These are phyloP conservation scores for Penicillium robsamsonii DNA, from an alignment of 495 filamentous ascomycete species.

Conservation along the genomic window DNA sequence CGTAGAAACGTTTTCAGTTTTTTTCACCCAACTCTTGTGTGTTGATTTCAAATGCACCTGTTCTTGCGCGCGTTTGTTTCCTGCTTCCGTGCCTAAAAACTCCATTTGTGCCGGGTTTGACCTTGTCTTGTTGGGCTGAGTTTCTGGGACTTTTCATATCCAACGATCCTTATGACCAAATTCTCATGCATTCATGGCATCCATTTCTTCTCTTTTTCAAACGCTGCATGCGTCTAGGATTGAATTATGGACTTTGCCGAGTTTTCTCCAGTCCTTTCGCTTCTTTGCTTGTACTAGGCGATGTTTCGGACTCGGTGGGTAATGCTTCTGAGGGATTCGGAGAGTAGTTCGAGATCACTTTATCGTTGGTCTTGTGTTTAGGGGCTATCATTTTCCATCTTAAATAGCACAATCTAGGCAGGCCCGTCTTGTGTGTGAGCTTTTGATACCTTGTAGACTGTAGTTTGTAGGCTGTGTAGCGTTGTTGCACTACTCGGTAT, in stretches of 20 bases:
- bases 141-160: slow-evolving; percentile 40
- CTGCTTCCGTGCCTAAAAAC: slow-evolving; percentile 10
- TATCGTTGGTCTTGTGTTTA: not conserved
- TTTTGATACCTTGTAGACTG: not conserved
- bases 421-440: slow-evolving; percentile 16
- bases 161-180: slow-evolving; percentile 48
- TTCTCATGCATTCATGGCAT: slow-evolving; percentile 45
- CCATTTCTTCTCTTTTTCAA: slow-evolving; percentile 20
- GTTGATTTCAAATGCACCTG: slow-evolving; percentile 6
- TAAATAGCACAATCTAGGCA: slow-evolving; percentile 26
- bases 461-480: not conserved
- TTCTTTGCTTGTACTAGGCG: slow-evolving; percentile 4
- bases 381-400: slow-evolving; percentile 21
- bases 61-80: slow-evolving; percentile 8
- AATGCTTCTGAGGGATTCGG: not conserved
- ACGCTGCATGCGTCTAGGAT: slow-evolving; percentile 10
- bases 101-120: slow-evolving; percentile 11
- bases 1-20: slow-evolving; percentile 40
- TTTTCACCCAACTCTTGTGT: slow-evolving; percentile 14
- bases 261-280: not conserved
- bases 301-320: not conserved
- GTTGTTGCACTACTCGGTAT: no score
- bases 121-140: slow-evolving; percentile 17
- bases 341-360: slow-evolving; percentile 3
- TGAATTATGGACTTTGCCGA: slow-evolving; percentile 14